Conservation (phyloP, 1,284 basidiomycete genomes). For the Cryptococcus hybrid region DNA sequence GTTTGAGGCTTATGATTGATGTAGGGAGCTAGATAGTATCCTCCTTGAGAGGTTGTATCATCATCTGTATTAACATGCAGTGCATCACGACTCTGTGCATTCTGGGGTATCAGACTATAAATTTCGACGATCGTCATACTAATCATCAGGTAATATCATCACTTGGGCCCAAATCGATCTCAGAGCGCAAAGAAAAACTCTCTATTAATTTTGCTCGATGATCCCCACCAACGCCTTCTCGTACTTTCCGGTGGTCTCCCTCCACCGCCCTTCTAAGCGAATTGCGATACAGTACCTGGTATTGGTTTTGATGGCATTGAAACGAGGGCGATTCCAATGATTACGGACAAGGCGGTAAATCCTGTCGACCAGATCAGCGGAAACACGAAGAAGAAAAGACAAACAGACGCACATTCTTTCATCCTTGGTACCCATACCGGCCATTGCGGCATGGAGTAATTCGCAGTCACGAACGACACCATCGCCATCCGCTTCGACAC, state of each 20-base stretch:
- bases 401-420: slow-evolving; percentile 36
- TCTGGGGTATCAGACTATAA: too few relatives aligned
- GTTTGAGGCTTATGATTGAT: not conserved
- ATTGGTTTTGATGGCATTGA: slow-evolving; percentile 47
- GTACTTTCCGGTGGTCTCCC: slow-evolving; percentile 49
- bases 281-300: slow-evolving; percentile 37
- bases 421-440: slow-evolving; percentile 50
- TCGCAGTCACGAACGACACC: slow-evolving; percentile 46
- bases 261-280: slow-evolving; percentile 39
- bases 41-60: slow-evolving; percentile 8
- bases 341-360: slow-evolving; percentile 45
- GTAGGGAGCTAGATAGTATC: not conserved
- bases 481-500: slow-evolving; percentile 43
- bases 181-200: too few relatives aligned
- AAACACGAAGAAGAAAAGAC: not conserved
- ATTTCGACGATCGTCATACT: too few relatives aligned
- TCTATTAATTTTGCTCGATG: slow-evolving; percentile 30
- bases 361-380: slow-evolving; percentile 11
- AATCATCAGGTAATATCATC: too few relatives aligned
- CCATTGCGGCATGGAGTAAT: slow-evolving; percentile 44
- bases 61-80: slow-evolving; percentile 17
- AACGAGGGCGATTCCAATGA: slow-evolving; percentile 50
- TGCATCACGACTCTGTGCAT: slow-evolving; percentile 14
- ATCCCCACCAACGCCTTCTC: slow-evolving; percentile 37
- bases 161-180: too few relatives aligned